Evolutionary conservation across 2,329 filamentous ascomycete genomes (phyloP).

Genomic region (Domatiomyces globalis): DNA sequence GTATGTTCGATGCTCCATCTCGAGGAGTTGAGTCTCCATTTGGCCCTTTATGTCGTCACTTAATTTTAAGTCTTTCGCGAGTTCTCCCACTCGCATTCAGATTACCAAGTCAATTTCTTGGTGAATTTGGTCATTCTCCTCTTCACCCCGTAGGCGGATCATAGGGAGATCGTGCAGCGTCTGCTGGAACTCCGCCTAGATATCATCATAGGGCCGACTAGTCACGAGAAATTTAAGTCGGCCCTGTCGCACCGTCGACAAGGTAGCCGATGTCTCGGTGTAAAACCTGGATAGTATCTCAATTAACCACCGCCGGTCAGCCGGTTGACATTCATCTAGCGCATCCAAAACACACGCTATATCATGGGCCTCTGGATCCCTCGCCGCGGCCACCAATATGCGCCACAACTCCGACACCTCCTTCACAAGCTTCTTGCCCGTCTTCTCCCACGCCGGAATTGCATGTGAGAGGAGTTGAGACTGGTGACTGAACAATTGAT

Average conservation of each 20-base stretch:
- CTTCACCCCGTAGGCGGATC: conserved; percentile 14
- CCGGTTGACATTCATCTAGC: conserved; percentile 9
- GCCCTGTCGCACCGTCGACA: not conserved
- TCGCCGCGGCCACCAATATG: conserved; percentile 1
- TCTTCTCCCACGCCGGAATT: conserved; percentile 3
- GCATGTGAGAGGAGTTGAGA: conserved; percentile 18
- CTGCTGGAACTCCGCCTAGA: conserved; percentile 13
- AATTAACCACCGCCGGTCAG: conserved; percentile 4
- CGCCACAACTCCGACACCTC: conserved; percentile 5
- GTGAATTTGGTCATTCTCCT: conserved; percentile 14
- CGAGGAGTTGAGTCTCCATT: conserved; percentile 10
- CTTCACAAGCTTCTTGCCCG: conserved; percentile 2
- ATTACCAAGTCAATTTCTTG: conserved; percentile 18
- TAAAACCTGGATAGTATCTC: conserved; percentile 3
- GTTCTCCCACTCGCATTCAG: conserved; percentile 6
- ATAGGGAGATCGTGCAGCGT: conserved; percentile 2
- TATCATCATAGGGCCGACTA: conserved; percentile 21
- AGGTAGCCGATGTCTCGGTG: not conserved
- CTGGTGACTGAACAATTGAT: conserved; percentile 24
- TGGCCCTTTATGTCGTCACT: not conserved
- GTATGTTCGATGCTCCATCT: conserved; percentile 20
- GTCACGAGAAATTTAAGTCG: conserved; percentile 20
- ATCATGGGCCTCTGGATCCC: not conserved
- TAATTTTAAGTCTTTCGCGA: conserved; percentile 3
- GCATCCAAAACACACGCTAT: conserved; percentile 11